Base-by-base conservation (phyloP, 192 early-diverging fungal species). In the Backusella tarrabulga region DNA sequence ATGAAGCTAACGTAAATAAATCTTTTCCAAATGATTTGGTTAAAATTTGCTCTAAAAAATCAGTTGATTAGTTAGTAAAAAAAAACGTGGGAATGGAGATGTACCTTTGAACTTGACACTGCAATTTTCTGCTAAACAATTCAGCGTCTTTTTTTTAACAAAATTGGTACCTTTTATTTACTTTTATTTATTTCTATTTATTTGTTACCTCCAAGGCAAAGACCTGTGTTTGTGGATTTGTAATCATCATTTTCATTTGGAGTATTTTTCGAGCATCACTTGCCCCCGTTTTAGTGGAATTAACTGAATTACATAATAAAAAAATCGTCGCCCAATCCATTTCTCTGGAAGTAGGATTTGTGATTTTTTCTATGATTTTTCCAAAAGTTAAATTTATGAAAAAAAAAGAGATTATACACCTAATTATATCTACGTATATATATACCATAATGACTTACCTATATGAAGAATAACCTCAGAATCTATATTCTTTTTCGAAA, bases 191-290 rank as follows among this genome's bases (percentile, higher is more conserved):
- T 50, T n/a, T 50, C n/a, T 71, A 4, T 42, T 50, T 71, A 4
- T 42, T 46, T 17, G 70, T 77, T 68, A 80, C 82, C 72, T 79
- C 73, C 2, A 83, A 71, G 34, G 78, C 50, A 12, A 83, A 44
- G 8, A 75, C 68, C 34, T 83, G 78, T 4, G 69, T 78, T n/a
- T 80, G 60, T 4, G 71, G 40, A 14, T 78, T 68, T 15, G 11
- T 32, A 2, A 50, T 29, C 6, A 80, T 34, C 71, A 77, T 79
- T 32, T 83, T 83, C 72, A 76, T 83, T 44, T 83, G 82, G 9
- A 83, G 74, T 0, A 76, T 54, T 46, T 83, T 83, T 34, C 82
- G 60, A 19, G 82, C 82, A 67, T 83, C 82, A 73, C 80, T 83
- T 36, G 78, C 82, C 15, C 82, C 82, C 34, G 68, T 68, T 17